These are phyloP conservation scores for Corchorus capsularis DNA, from an alignment of 345 rosid species.

Conservation along the genomic window DNA sequence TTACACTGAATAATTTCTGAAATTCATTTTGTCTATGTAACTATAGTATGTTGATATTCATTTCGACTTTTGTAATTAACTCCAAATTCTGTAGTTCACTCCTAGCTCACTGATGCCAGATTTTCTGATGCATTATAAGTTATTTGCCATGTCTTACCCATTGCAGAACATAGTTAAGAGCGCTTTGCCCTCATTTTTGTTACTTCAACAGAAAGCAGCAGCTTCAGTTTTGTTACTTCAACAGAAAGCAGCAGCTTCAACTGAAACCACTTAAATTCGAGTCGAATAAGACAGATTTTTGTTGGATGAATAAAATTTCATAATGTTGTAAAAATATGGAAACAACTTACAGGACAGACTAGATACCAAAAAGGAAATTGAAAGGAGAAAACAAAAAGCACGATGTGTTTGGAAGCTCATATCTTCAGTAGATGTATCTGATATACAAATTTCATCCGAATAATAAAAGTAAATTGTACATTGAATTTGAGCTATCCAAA, in stretches of 20 bases:
- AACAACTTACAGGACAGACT: neutral
- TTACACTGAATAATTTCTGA: constrained; percentile 4
- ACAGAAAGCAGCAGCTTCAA: too few relatives aligned
- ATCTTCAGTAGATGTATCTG: constrained; percentile 11
- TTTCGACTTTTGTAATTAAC: neutral
- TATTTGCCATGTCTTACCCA: neutral
- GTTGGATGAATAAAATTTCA: neutral
- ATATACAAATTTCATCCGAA: constrained; percentile 26
- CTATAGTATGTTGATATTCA: neutral
- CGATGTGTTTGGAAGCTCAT: constrained; percentile 16
- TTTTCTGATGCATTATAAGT: neutral
- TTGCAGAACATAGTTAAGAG: neutral
- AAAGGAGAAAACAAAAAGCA: neutral
- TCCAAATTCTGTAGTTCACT: neutral
- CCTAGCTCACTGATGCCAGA: neutral
- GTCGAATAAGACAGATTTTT: neutral
- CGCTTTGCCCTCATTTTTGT: neutral
- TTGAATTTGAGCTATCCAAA: constrained; percentile 15
- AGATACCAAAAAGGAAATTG: neutral
- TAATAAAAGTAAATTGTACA: constrained; percentile 12
- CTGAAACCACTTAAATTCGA: neutral
- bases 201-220: too few relatives aligned
- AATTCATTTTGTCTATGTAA: constrained; percentile 6
- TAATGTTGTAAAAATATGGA: neutral
- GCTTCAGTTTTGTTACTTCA: neutral